Conservation (phyloP, 169 alveolate species). For the Plasmodium relictum region DNA sequence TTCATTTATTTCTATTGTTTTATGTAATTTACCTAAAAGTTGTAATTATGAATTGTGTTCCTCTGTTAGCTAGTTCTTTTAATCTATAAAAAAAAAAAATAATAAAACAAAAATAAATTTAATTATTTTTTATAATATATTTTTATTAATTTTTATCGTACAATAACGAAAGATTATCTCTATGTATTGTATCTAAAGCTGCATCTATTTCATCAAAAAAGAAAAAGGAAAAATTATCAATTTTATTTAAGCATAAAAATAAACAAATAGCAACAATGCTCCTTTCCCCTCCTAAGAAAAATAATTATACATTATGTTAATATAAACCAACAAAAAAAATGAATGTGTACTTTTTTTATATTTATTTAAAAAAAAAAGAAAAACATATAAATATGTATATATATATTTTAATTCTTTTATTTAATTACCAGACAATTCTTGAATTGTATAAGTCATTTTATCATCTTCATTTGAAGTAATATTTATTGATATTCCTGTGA, state of each 20-base stretch:
- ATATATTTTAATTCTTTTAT: neutral
- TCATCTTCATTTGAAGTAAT: conserved; percentile 74
- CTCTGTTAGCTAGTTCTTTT: conserved; percentile 59
- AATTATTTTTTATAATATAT: neutral
- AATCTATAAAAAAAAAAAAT: conserved; percentile 37
- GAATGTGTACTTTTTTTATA: neutral
- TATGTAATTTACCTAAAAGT: conserved; percentile 61
- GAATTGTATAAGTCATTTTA: conserved; percentile 65
- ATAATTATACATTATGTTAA: neutral
- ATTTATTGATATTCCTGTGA: conserved; percentile 72
- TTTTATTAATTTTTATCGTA: conserved; percentile 9
- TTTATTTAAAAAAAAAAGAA: no score
- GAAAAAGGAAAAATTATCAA: conserved; percentile 76
- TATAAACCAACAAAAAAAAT: neutral
- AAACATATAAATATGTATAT: neutral
- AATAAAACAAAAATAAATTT: neutral
- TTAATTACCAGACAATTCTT: conserved; percentile 67
- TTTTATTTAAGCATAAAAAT: conserved; percentile 66
- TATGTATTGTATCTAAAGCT: conserved; percentile 71
- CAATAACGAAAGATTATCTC: conserved; percentile 72
- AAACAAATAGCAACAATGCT: conserved; percentile 72
- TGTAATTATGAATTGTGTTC: conserved; percentile 76
- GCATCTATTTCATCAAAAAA: conserved; percentile 77
- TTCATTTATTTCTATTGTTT: conserved; percentile 1
- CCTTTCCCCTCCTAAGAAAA: conserved; percentile 73